phyloP scores from a whole-genome alignment of 805 yeast species.

The Candida loeiensis region DNA sequence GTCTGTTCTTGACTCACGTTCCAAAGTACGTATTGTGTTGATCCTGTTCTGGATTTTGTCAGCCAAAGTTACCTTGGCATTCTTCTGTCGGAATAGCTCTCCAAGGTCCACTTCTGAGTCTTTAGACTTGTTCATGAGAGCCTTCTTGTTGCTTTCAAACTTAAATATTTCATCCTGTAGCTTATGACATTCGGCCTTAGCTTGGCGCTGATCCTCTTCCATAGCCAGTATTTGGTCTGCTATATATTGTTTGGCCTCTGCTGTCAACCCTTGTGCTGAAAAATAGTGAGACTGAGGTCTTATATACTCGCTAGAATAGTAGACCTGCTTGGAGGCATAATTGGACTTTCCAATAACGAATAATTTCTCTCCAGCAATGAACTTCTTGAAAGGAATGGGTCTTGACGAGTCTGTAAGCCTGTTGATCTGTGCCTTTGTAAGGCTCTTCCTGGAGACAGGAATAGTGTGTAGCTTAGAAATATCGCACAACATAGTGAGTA shows the following conservation, averaged over 20 bases:
- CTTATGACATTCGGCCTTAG: conserved; percentile 13
- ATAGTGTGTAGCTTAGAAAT: conserved; percentile 45
- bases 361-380: conserved; percentile 56
- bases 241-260: conserved; percentile 19
- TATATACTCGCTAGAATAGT: conserved; percentile 38
- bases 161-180: conserved; percentile 16
- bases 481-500: conserved; percentile 68
- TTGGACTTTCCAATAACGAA: conserved; percentile 52
- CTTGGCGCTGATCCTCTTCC: conserved; percentile 13
- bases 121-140: conserved; percentile 9
- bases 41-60: conserved; percentile 22
- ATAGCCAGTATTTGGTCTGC: conserved; percentile 10
- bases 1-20: conserved; percentile 40
- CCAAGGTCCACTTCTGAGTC: conserved; percentile 11
- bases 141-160: conserved; percentile 14
- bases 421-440: conserved; percentile 40
- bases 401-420: conserved; percentile 36
- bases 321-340: conserved; percentile 59
- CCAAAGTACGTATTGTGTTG: conserved; percentile 29
- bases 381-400: conserved; percentile 47
- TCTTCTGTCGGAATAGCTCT: conserved; percentile 12
- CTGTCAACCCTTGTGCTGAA: conserved; percentile 31
- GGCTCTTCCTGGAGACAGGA: conserved; percentile 57
- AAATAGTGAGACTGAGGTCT: conserved; percentile 24
- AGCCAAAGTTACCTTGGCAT: conserved; percentile 17